phyloP scores from a whole-genome alignment of 768 basidiomycete species.

The Mycena polygramma region DNA sequence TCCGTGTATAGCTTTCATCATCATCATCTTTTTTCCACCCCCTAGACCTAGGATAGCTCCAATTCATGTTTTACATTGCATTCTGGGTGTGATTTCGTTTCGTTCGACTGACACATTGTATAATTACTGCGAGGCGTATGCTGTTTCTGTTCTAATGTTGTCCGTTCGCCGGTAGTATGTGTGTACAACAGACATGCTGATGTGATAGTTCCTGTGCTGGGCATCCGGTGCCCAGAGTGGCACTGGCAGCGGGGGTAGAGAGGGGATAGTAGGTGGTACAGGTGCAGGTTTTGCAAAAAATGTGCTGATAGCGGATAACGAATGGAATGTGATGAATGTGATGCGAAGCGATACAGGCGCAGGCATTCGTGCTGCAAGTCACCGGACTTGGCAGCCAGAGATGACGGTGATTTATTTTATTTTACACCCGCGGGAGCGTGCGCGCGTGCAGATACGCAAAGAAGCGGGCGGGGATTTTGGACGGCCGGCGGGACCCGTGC shows the following conservation, averaged over 20 bases:
- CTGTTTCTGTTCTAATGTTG: neutral
- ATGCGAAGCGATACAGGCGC: too few species aligned
- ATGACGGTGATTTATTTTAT: neutral
- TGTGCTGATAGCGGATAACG: neutral
- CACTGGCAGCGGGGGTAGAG: neutral
- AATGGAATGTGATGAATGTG: neutral
- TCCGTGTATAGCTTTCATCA: conserved; percentile 8
- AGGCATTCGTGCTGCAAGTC: neutral
- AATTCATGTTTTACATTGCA: conserved; percentile 1
- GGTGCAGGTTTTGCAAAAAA: too few species aligned
- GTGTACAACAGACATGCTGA: neutral
- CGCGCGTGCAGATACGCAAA: conserved; percentile 28
- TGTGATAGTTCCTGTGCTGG: neutral
- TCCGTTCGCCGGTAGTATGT: too few species aligned
- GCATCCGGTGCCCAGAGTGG: neutral
- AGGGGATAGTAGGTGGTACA: neutral
- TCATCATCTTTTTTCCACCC: neutral
- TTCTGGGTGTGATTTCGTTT: neutral
- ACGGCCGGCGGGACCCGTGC: neutral
- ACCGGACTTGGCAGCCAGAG: too few species aligned
- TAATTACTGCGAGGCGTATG: neutral
- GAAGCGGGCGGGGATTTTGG: conserved; percentile 20
- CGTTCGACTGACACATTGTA: neutral
- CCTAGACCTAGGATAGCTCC: conserved; percentile 26
- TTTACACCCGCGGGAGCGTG: too few species aligned